Percentiles rank a stretch among this genome's conserved stretches.
phyloP scores from a whole-genome alignment of 164 flowering plant genomes.

The Piper betle region DNA sequence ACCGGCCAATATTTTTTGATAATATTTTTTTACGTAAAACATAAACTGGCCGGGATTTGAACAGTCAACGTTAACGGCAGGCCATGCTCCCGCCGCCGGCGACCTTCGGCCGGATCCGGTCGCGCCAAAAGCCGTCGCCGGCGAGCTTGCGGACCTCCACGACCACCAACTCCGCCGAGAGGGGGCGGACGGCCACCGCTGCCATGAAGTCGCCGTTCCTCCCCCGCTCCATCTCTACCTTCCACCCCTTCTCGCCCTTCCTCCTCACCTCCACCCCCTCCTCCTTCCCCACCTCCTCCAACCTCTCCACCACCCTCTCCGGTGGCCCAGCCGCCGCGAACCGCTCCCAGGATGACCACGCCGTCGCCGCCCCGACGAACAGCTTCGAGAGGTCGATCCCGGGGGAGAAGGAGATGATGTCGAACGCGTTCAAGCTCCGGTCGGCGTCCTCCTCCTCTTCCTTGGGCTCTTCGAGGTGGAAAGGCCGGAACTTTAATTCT shows the following conservation, averaged over 20 bases:
- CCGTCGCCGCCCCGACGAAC: constrained; percentile 6
- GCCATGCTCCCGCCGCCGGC: too few species aligned
- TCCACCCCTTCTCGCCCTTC: constrained; percentile 17
- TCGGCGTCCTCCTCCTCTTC: not conserved
- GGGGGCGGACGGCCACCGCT: constrained; percentile 1
- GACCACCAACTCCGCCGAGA: constrained; percentile 1
- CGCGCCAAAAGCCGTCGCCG: constrained; percentile 1
- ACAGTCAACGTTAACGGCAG: too few species aligned
- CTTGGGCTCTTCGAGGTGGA: constrained; percentile 9
- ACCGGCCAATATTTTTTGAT: too few species aligned
- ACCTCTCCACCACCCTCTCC: constrained; percentile 6
- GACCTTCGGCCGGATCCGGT: not conserved
- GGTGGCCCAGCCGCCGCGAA: not conserved
- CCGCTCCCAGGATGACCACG: constrained; percentile 19
- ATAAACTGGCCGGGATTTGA: too few species aligned
- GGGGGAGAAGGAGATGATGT: constrained; percentile 53
- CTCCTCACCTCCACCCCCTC: constrained; percentile 24
- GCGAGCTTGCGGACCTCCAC: constrained; percentile 2
- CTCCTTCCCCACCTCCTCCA: constrained; percentile 29
- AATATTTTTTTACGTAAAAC: too few species aligned
- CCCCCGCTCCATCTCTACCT: constrained; percentile 12
- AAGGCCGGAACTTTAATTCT: constrained; percentile 11
- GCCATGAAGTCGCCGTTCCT: constrained; percentile 18
- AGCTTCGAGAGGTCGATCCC: constrained; percentile 35
- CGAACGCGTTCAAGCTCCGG: constrained; percentile 47